Conservation (phyloP, 371 early-diverging fungal species). For the Capillidium heterosporum region DNA sequence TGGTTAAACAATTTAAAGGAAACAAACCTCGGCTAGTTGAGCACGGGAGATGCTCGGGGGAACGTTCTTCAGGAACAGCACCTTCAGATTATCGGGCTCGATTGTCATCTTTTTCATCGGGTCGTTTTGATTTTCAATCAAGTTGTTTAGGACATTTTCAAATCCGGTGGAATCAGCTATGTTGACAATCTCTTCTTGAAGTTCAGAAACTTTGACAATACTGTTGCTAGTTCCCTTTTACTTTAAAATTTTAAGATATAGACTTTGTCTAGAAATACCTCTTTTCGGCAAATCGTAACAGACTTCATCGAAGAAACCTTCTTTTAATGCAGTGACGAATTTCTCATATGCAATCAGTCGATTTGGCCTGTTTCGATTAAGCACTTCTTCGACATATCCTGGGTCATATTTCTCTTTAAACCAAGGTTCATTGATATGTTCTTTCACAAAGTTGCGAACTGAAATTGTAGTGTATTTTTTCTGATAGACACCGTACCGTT, state of each 20-base stretch:
- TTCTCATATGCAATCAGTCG: neutral
- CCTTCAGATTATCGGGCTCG: slow-evolving; percentile 6
- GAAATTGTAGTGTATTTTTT: neutral
- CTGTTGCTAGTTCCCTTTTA: neutral
- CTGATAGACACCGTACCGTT: neutral
- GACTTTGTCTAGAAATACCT: neutral
- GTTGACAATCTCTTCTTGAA: too few relatives aligned
- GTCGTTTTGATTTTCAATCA: too few relatives aligned
- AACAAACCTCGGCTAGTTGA: slow-evolving; percentile 48
- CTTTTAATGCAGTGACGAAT: neutral
- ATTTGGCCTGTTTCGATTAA: neutral
- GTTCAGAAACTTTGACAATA: neutral
- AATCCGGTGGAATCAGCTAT: too few relatives aligned
- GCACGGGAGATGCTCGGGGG: slow-evolving; percentile 57
- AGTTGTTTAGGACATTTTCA: too few relatives aligned
- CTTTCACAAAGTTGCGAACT: neutral
- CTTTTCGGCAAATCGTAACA: neutral
- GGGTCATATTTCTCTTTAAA: slow-evolving; percentile 1
- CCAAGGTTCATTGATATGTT: slow-evolving; percentile 2
- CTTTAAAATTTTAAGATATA: too few relatives aligned
- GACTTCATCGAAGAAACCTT: neutral
- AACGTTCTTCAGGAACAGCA: slow-evolving; percentile 59
- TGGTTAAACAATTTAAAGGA: neutral
- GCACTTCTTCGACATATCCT: neutral
- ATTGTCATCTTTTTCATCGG: too few relatives aligned